Conservation (phyloP, 169 alveolate genomes). For the Cryptosporidium sp. region DNA sequence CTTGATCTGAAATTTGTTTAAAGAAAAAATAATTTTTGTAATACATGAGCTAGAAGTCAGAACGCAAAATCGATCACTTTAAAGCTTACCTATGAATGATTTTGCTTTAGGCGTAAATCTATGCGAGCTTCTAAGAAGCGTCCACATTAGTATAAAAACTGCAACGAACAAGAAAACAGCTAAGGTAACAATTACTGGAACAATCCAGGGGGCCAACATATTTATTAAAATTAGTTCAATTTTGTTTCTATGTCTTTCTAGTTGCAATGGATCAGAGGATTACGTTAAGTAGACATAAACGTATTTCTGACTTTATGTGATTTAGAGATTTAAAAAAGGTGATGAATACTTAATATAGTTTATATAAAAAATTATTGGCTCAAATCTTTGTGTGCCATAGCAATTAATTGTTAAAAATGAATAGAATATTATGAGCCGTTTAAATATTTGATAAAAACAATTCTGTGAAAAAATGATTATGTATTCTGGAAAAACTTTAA, state of each 20-base stretch:
- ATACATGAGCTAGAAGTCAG: background rate
- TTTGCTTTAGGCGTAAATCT: constrained; percentile 49
- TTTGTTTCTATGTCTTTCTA: background rate
- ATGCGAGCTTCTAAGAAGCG: constrained; percentile 65
- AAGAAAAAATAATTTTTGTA: background rate
- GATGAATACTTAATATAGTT: background rate
- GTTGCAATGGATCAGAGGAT: background rate
- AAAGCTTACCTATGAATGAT: constrained; percentile 38
- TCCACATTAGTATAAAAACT: constrained; percentile 49
- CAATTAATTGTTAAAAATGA: background rate
- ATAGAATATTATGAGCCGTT: background rate
- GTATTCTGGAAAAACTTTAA: background rate
- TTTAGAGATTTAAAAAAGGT: constrained; percentile 3
- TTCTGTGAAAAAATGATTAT: too few relatives aligned
- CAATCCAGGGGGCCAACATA: constrained; percentile 66
- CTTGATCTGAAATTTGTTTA: constrained; percentile 9
- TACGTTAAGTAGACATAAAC: constrained; percentile 49
- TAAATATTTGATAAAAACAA: background rate
- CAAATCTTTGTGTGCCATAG: background rate
- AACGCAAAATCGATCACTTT: background rate
- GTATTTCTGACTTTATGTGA: constrained; percentile 55
- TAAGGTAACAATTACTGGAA: constrained; percentile 58
- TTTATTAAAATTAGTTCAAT: background rate
- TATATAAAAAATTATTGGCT: background rate
- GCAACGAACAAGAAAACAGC: constrained; percentile 15